A percentile compares a stretch with the other conserved stretches of the same genome.
Evolutionary conservation across 176 grass and related monocot species (phyloP).

Genomic region (Musa itinerans): DNA sequence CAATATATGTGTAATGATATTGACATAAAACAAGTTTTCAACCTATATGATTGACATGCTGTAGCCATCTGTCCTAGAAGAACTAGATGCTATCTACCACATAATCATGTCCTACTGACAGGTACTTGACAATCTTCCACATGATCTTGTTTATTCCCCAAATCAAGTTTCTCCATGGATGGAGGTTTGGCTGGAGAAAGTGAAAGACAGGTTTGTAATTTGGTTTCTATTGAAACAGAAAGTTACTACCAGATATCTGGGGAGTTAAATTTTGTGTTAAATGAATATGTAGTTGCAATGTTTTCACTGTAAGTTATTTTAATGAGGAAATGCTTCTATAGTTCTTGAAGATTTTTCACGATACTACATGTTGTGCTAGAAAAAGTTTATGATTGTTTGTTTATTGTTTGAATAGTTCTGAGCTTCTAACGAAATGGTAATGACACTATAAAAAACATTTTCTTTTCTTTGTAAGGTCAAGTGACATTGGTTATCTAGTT

Average conservation of each 20-base stretch:
- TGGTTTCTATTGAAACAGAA: neutral
- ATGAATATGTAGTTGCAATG: neutral
- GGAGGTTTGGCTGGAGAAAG: slow-evolving; percentile 94
- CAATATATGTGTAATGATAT: too few relatives aligned
- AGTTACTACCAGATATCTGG: neutral
- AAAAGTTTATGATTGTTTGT: neutral
- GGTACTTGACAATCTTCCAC: slow-evolving; percentile 98
- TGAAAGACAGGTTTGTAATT: slow-evolving; percentile 47
- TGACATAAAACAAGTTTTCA: too few relatives aligned
- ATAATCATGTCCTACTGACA: slow-evolving; percentile 27
- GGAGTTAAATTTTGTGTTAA: neutral
- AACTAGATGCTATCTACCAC: neutral
- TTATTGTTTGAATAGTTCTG: neutral
- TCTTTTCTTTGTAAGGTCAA: neutral
- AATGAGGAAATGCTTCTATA: neutral
- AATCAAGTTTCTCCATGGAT: slow-evolving; percentile 85
- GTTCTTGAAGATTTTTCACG: neutral
- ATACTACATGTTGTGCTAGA: neutral
- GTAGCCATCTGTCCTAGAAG: neutral
- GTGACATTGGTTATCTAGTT: neutral
- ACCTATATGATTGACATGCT: too few relatives aligned
- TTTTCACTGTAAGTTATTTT: neutral
- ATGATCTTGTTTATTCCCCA: slow-evolving; percentile 92
- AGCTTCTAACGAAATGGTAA: neutral
- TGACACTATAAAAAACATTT: neutral